Evolutionary conservation across 2,329 filamentous ascomycete genomes (phyloP), one percentile per base, ranked within the genome.

Genomic region (Claviceps sp.): DNA sequence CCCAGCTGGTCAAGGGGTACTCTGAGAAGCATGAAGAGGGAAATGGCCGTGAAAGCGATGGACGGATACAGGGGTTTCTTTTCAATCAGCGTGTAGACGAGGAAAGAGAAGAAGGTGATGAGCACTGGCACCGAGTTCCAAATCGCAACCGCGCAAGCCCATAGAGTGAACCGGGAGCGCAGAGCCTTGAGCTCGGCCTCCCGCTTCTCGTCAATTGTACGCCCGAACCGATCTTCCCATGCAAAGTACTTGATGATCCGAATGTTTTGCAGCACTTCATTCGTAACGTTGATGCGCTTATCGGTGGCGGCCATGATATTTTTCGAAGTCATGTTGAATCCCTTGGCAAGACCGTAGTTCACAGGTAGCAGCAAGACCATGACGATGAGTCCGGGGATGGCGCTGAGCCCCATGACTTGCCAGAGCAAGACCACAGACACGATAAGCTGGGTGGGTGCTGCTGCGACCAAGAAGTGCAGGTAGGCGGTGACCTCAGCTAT

Each of bases 161-260:
- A 98, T 41, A 97, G 74, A 57, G 95, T 81, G 69, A 95, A 98
- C 55, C 91, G 81, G 41, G 79, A 80, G 53, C 89, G 84, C 51
- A 98, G 69, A 37, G 88, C 81, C 60, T 78, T 82, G 50, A 98
- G 75, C 66, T 98, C 93, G 3, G 74, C 74, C 44, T 76, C 75
- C 56, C 93, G 82, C 71, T 95, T 96, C 65, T 96, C 91, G 55
- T 94, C 86, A 38, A 98, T 89, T 51, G 88, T 82, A 22, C 81
- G 79, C 53, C 87, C 81, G 65, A 96, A 98, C 2, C 91, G 85
- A 60, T 89, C 82, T 67, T 98, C 93, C 93, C 93, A 98, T 0
- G 93, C 91, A 65, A 98, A 98, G 68, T 93, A 98, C 65, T 98
- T 98, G 78, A 98, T 97, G 65, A 98, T 96, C 50, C 93, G 83